A percentile compares a stretch with the other conserved stretches of the same genome.
Conservation (phyloP, 2,329 filamentous ascomycete species). For the Cladorrhinum sp. region DNA sequence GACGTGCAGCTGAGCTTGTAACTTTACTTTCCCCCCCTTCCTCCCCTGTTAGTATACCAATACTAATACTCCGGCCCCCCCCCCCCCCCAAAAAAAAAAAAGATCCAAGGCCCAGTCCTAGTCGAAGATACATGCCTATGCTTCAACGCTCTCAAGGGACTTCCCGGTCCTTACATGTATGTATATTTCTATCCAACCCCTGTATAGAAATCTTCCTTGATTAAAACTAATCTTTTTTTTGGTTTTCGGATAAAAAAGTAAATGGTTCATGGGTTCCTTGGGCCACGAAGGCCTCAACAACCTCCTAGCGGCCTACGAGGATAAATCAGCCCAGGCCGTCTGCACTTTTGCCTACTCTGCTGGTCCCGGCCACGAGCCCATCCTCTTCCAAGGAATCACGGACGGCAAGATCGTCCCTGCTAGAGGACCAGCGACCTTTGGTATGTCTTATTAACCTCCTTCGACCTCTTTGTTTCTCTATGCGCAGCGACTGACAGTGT, state of each 20-base stretch:
- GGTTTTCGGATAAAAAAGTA: conserved; percentile 52
- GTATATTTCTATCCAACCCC: conserved; percentile 26
- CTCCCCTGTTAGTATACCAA: no score
- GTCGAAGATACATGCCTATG: conserved; percentile 95
- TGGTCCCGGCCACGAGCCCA: conserved; percentile 77
- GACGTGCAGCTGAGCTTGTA: conserved; percentile 74
- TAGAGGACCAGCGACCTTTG: conserved; percentile 77
- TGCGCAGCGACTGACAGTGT: no score
- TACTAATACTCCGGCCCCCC: no score
- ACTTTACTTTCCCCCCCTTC: no score
- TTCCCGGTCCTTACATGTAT: conserved; percentile 95
- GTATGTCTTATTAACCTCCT: conserved; percentile 47
- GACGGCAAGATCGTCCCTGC: conserved; percentile 80
- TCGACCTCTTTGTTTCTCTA: neutral
- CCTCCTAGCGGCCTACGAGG: conserved; percentile 79
- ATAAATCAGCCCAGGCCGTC: conserved; percentile 89
- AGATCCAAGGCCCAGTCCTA: conserved; percentile 83
- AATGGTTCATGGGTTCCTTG: conserved; percentile 85
- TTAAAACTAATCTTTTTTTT: neutral
- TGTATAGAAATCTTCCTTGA: no score
- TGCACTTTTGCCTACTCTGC: conserved; percentile 93
- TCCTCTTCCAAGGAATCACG: conserved; percentile 90
- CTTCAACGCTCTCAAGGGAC: conserved; percentile 84
- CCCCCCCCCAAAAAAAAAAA: neutral
- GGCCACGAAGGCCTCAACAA: conserved; percentile 87